Evolutionary conservation across 2,329 filamentous ascomycete species (phyloP), one percentile per base, ranked within the genome.

Genomic region (Pestalotiopsis sp.): DNA sequence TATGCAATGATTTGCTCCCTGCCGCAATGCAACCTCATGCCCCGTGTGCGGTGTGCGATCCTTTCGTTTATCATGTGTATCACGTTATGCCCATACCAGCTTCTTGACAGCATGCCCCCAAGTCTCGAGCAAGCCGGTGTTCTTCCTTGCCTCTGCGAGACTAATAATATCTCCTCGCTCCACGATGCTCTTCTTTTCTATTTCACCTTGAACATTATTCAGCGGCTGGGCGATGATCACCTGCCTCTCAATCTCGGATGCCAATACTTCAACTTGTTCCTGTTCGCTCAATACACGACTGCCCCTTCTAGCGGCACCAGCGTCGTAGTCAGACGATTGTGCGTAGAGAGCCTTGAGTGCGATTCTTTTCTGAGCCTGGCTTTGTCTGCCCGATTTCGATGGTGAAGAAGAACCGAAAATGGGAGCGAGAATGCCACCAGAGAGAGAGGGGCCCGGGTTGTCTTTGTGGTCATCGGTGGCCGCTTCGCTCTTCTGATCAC

Each of bases 31-130:
- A 17, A n/a, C 45, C 45, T 52, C 14, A n/a, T 23, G 45, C 45
- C 45, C 7, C 3, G 3, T n/a, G 11, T 52, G 45, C 11, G 45
- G 12, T 17, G 41, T 52, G 31, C 6, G 31, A n/a, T n/a, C 45
- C 45, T 9, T 52, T n/a, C 45, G 17, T 52, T 11, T 52, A 52
- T 52, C 45, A 9, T 52, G n/a, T 52, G 17, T 63, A 23, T 41
- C 20, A 31, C 52, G 65, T 68, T 75, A 87, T 62, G 87, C 88
- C 96, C 96, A 98, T 13, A 99, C 94, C 78, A 98, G 82, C 84
- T 93, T 97, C 88, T 97, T 98, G 75, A 98, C 86, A 69, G 92
- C 92, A 83, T 98, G 94, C 1, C 94, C 93, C 76, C 97, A 81
- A 78, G 95, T 91, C 80, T 98, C 95, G 66, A 98, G 79, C 74